These are phyloP conservation scores for Limtongia smithiae DNA, from an alignment of 805 yeast species.

Conservation along the genomic window DNA sequence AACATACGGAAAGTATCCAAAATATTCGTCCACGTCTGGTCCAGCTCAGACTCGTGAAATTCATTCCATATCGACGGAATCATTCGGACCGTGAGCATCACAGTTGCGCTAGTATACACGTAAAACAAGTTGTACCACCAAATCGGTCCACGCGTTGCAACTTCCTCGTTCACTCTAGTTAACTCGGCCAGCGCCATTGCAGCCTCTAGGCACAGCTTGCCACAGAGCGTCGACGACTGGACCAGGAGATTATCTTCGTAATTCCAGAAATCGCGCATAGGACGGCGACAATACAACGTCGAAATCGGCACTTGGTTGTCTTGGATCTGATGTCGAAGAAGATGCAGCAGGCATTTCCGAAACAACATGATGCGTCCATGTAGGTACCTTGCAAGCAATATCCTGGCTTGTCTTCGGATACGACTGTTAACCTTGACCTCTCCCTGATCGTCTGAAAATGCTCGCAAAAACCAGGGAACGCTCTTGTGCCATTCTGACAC, in stretches of 20 bases:
- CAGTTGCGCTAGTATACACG: constrained; percentile 32
- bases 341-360: not conserved
- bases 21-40: constrained; percentile 2
- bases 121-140: constrained; percentile 33
- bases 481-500: not conserved
- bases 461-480: not conserved
- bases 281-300: not conserved
- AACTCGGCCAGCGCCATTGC: constrained; percentile 23
- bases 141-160: constrained; percentile 25
- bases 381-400: not conserved
- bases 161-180: constrained; percentile 12
- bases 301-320: not conserved
- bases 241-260: not conserved
- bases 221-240: not conserved
- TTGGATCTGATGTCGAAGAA: not conserved
- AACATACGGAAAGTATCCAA: too few species aligned
- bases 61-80: constrained; percentile 29
- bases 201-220: constrained; percentile 19
- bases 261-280: not conserved
- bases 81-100: constrained; percentile 32
- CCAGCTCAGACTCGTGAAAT: constrained; percentile 8
- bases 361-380: not conserved
- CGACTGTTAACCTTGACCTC: not conserved
- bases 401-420: not conserved
- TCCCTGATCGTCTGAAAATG: not conserved